Base-by-base conservation (phyloP, 1,139 yeast genomes). In the Geotrichum klebahnii region DNA sequence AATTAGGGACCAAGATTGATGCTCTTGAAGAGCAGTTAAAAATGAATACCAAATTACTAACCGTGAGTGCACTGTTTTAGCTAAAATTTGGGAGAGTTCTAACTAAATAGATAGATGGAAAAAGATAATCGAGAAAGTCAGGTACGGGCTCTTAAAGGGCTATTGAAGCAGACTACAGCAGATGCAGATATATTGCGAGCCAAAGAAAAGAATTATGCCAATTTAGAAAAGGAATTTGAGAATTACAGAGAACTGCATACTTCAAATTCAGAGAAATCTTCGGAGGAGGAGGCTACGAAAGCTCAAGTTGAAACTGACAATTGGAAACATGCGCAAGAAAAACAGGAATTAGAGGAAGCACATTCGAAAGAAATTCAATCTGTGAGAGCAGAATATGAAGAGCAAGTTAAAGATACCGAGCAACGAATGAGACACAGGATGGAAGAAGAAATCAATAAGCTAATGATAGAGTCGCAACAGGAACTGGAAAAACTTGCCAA, bases 41-140 rank as follows among this genome's bases (percentile, higher is more conserved):
- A n/a, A n/a, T n/a, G n/a, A n/a, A n/a, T n/a, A n/a, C n/a, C n/a
- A n/a, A n/a, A n/a, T n/a, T n/a, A n/a, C n/a, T n/a, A n/a, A n/a
- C n/a, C n/a, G n/a, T n/a, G n/a, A n/a, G n/a, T n/a, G n/a, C n/a
- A n/a, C n/a, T n/a, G n/a, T n/a, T n/a, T n/a, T n/a, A n/a, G n/a
- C n/a, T n/a, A n/a, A n/a, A n/a, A n/a, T n/a, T n/a, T n/a, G n/a
- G n/a, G n/a, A n/a, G n/a, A n/a, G n/a, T n/a, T n/a, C n/a, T n/a
- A n/a, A 14, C 39, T 34, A 2, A 48, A 48, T 17, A 43, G 1
- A 10, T 26, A 43, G 44, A 24, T 48, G 20, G 51, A 48, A 24
- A 35, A 34, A 14, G 51, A 48, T 16, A 37, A 40, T 23, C 43
- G 51, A 2, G 51, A 48, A 29, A 42, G 51, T 28, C 51, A 48